These are phyloP conservation scores for Leccinum truebloodii DNA, from an alignment of 768 basidiomycete species.

Conservation along the genomic window DNA sequence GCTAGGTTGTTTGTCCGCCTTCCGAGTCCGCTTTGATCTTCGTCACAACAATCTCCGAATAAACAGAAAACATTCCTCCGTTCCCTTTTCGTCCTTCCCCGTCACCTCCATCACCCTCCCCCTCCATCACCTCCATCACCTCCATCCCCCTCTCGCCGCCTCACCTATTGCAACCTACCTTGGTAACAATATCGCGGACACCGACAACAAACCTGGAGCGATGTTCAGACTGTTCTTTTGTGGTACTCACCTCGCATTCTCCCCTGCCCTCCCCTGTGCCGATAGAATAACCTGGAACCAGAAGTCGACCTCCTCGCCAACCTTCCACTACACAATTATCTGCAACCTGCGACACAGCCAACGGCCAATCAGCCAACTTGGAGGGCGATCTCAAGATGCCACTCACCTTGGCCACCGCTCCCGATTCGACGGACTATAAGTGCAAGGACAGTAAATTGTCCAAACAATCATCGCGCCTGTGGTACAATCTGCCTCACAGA, in stretches of 20 bases:
- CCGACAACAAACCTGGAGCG: neutral
- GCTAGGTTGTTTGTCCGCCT: conserved; percentile 8
- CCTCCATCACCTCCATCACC: neutral
- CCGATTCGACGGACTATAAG: neutral
- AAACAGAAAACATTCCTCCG: conserved; percentile 13
- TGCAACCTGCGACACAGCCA: neutral
- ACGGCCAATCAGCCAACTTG: neutral
- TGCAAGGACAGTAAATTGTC: neutral
- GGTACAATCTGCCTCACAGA: neutral
- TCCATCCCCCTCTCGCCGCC: neutral
- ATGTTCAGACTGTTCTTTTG: neutral
- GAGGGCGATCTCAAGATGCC: neutral
- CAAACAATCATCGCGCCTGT: too few species aligned
- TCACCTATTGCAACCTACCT: conserved; percentile 2
- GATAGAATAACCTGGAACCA: neutral
- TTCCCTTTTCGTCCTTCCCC: neutral
- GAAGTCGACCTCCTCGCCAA: neutral
- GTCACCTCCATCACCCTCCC: neutral
- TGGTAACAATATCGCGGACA: neutral
- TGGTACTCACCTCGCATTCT: conserved; percentile 9
- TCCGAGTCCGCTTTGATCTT: conserved; percentile 14
- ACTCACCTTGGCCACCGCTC: neutral
- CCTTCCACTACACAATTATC: neutral
- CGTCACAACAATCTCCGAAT: conserved; percentile 4
- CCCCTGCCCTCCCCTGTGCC: neutral